Evolutionary conservation across 192 early-diverging fungal genomes (phyloP).

Genomic region (Backusella luteola): DNA sequence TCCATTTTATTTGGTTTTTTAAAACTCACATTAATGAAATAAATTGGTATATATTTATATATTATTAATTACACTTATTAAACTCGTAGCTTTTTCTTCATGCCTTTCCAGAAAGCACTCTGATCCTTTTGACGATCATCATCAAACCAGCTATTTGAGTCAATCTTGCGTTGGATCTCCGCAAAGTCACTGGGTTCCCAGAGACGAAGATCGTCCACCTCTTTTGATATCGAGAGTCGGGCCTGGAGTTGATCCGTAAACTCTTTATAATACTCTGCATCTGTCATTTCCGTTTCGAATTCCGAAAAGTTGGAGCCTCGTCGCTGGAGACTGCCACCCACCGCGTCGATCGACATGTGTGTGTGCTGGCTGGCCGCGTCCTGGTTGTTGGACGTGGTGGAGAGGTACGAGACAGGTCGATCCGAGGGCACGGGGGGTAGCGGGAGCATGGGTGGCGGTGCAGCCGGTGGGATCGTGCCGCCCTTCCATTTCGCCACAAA

Average conservation of each 20-base stretch:
- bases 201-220: conserved; percentile 15
- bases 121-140: neutral
- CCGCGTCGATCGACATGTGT: conserved; percentile 9
- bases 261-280: conserved; percentile 17
- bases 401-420: neutral
- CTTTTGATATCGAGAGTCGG: conserved; percentile 15
- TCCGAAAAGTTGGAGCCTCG: neutral
- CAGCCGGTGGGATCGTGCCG: neutral
- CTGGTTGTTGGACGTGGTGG: neutral
- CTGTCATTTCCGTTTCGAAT: neutral
- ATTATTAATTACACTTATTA: neutral
- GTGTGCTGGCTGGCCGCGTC: neutral
- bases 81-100: conserved; percentile 23
- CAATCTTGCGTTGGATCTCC: conserved; percentile 13
- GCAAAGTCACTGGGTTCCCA: conserved; percentile 18
- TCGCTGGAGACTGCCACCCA: neutral
- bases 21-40: neutral
- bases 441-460: conserved; percentile 12
- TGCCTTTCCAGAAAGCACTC: conserved; percentile 21
- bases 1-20: neutral
- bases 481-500: conserved; percentile 3
- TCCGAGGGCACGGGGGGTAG: conserved; percentile 7
- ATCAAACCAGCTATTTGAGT: conserved; percentile 10
- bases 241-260: conserved; percentile 19
- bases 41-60: neutral